Percentiles rank a stretch among this genome's conserved stretches.
Evolutionary conservation across 1,139 yeast species (phyloP).

Genomic region (Hyphopichia wangnamkhiaoensis): DNA sequence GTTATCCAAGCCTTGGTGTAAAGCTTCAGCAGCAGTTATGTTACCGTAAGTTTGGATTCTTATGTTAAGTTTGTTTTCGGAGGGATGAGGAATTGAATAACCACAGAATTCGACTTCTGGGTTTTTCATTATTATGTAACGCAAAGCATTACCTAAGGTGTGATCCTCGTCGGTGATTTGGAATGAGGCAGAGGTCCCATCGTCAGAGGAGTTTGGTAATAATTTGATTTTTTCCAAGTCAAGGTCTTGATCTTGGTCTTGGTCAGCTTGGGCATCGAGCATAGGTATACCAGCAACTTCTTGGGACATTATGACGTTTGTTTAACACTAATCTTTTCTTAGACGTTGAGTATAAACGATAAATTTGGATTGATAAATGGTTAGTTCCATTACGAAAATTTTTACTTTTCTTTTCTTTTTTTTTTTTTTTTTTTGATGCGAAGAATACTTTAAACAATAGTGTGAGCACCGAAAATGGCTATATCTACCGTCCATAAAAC

Average conservation of each 20-base stretch:
- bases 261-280: constrained; percentile 20
- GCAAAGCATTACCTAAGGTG: constrained; percentile 88
- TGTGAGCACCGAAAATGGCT: no score
- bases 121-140: constrained; percentile 94
- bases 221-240: constrained; percentile 54
- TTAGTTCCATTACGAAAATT: not conserved
- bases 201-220: constrained; percentile 92
- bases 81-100: constrained; percentile 98
- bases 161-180: constrained; percentile 93
- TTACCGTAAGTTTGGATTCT: constrained; percentile 93
- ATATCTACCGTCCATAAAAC: no score
- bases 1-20: constrained; percentile 88
- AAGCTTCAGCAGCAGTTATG: constrained; percentile 88
- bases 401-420: not conserved
- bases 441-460: no score
- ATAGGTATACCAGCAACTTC: constrained; percentile 25
- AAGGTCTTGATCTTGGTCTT: constrained; percentile 37
- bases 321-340: not conserved
- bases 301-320: constrained; percentile 17
- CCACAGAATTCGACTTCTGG: constrained; percentile 98
- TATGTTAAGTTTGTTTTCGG: constrained; percentile 84
- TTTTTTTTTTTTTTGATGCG: not conserved
- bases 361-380: not conserved
- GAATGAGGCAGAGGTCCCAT: constrained; percentile 93
- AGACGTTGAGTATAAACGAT: not conserved